phyloP scores from a whole-genome alignment of 139 green algal genomes.

The Volvox africanus region DNA sequence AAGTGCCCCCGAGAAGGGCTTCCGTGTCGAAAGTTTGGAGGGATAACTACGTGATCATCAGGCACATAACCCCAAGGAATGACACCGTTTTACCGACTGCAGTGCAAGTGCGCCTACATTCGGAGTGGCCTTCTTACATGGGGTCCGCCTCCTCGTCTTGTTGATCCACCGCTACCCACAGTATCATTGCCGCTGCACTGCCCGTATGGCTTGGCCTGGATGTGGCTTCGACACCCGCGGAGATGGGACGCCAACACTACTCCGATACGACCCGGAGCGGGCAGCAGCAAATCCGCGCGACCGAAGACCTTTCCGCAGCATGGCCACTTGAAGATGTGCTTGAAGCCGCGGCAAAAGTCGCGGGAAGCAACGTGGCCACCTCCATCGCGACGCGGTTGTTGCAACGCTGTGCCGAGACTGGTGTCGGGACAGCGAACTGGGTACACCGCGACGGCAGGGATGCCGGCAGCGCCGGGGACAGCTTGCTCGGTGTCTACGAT shows the following conservation, averaged over 20 bases:
- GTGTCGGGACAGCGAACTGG: too few relatives aligned
- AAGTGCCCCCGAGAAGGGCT: neutral
- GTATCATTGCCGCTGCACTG: slow-evolving; percentile 20
- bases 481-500: neutral
- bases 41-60: neutral
- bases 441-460: neutral
- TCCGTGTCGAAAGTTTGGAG: neutral
- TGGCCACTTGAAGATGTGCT: neutral
- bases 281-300: neutral
- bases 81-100: too few relatives aligned
- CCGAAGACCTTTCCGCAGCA: neutral
- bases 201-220: slow-evolving; percentile 1
- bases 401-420: slow-evolving; percentile 1
- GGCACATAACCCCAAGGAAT: neutral
- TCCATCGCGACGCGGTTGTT: neutral
- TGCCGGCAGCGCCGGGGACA: neutral
- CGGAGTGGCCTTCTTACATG: neutral
- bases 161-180: neutral
- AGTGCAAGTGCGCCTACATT: neutral
- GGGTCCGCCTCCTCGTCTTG: neutral
- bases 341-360: neutral
- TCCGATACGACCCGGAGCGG: neutral
- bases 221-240: neutral
- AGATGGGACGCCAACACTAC: neutral
- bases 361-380: neutral